Evolutionary conservation across 495 filamentous ascomycete genomes (phyloP).

Genomic region (Cercophora newfieldiana): DNA sequence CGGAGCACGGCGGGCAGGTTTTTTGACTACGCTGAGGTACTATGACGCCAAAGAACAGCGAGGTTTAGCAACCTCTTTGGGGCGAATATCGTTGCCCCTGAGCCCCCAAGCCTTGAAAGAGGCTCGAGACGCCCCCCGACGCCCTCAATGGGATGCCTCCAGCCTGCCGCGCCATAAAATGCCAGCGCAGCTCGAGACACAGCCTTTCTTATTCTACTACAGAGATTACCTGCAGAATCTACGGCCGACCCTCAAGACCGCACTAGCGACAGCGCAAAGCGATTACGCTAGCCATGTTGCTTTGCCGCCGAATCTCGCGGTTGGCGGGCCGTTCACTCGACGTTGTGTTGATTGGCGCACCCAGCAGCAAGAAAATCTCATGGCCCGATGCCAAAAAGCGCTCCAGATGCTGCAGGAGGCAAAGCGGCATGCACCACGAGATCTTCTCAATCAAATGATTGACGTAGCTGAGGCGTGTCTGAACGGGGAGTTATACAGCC

Average conservation of each 20-base stretch:
- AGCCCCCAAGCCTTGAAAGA: neutral
- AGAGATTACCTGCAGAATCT: constrained; percentile 2
- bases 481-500: neutral
- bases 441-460: neutral
- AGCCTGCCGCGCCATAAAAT: constrained; percentile 3
- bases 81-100: neutral
- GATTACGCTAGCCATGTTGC: too few species aligned
- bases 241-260: too few species aligned
- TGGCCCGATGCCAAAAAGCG: neutral
- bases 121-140: neutral
- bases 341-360: neutral
- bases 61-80: neutral
- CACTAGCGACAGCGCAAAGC: neutral
- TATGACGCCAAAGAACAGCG: constrained; percentile 17
- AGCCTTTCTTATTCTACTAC: constrained; percentile 19
- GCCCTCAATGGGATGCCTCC: neutral
- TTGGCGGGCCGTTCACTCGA: neutral
- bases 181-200: constrained; percentile 22
- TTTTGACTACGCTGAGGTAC: constrained; percentile 39
- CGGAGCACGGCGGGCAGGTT: constrained; percentile 42
- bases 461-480: neutral
- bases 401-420: neutral
- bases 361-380: neutral
- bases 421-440: neutral
- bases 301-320: neutral